Evolutionary conservation across 192 early-diverging fungal species (phyloP), one percentile per base, ranked within the genome.

Genomic region (Coemansia sp.): DNA sequence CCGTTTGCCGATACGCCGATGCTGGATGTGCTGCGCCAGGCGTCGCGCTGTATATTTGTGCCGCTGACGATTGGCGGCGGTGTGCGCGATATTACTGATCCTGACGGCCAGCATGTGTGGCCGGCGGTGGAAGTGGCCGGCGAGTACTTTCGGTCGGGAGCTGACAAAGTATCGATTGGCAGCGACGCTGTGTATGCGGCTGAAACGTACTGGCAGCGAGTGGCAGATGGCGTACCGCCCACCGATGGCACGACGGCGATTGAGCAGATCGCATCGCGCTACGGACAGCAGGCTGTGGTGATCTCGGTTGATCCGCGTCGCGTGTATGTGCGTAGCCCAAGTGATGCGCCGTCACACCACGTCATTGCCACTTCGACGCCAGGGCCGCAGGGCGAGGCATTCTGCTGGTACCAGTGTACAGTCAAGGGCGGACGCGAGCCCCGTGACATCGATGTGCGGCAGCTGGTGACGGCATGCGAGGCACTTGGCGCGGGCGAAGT

Each of bases 351-450:
- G 16, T 83, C 74, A n/a, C 96, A 98, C 84, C 84, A 88, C 41
- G 83, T 88, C 20, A 85, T 98, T 24, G 63, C 84, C 49, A 91
- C 92, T 5, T 66, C 66, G 1, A 82, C 81, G 35, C 83, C 84
- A 6, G 98, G 98, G 0, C 98, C 98, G n/a, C 84, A 90, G 24
- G 95, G 95, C 29, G 95, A 99, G 71, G 54, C 74, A 41, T 95
- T 86, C 82, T 97, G 95, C 84, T 99, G 98, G 98, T 99, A 98
- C 74, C 95, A 99, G 74, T 99, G 98, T 66, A 99, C 96, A 0
- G 94, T 99, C 39, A 94, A 93, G 68, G 98, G 98, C 20, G 98
- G 98, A 7, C 86, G 98, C 27, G 98, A 99, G 81, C 90, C 85
- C 4, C 89, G 96, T 51, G 95, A 98, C 74, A 50, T 95, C 23